These are phyloP conservation scores for Suillus subalutaceus DNA, from an alignment of 768 basidiomycete genomes.

Conservation along the genomic window DNA sequence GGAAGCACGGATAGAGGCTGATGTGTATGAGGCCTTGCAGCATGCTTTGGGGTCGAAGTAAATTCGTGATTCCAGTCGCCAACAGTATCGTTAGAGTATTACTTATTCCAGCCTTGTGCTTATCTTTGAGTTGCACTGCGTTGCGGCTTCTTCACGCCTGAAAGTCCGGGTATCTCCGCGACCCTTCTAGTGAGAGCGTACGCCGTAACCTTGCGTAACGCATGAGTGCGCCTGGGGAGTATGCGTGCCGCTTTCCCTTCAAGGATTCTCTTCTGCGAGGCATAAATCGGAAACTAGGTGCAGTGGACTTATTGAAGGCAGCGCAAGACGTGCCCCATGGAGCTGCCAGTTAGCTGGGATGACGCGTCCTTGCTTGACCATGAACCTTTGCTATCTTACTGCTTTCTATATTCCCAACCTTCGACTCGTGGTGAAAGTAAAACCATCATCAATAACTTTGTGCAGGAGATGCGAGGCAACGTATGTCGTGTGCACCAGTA, in stretches of 20 bases:
- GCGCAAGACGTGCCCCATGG: constrained; percentile 16
- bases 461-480: constrained; percentile 18
- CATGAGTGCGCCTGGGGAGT: not conserved
- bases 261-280: not conserved
- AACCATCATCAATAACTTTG: constrained; percentile 1
- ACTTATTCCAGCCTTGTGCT: not conserved
- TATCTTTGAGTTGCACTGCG: not conserved
- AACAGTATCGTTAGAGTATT: constrained; percentile 19
- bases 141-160: not conserved
- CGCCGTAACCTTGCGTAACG: not conserved
- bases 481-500: not conserved
- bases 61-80: constrained; percentile 15
- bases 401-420: not conserved
- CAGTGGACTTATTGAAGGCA: not conserved
- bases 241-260: not conserved
- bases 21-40: constrained; percentile 96
- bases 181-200: not conserved
- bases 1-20: constrained; percentile 92
- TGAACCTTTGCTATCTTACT: constrained; percentile 20
- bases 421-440: constrained; percentile 7
- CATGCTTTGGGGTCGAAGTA: constrained; percentile 68
- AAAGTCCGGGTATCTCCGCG: constrained; percentile 4
- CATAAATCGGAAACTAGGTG: not conserved
- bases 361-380: constrained; percentile 26
- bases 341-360: constrained; percentile 17